These are phyloP conservation scores for Podosphaera aphanis DNA, from an alignment of 2,329 filamentous ascomycete genomes.

Conservation along the genomic window DNA sequence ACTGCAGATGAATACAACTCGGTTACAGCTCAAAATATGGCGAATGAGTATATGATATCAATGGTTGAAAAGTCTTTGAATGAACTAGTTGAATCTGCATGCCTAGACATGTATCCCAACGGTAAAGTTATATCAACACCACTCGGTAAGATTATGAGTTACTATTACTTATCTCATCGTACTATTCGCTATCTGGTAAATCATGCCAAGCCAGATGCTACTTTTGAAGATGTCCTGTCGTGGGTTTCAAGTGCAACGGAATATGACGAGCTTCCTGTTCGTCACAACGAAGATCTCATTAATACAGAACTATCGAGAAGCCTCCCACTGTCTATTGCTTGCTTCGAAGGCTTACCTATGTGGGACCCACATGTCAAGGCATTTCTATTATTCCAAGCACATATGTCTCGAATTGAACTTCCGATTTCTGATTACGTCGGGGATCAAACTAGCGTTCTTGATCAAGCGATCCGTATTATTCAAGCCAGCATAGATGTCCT, in stretches of 20 bases:
- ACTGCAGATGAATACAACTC: constrained; percentile 81
- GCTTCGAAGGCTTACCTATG: constrained; percentile 48
- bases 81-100: constrained; percentile 65
- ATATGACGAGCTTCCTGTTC: constrained; percentile 91
- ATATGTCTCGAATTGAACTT: constrained; percentile 78
- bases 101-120: constrained; percentile 60
- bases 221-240: constrained; percentile 59
- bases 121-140: constrained; percentile 78
- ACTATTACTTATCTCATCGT: constrained; percentile 92
- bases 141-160: constrained; percentile 95
- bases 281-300: constrained; percentile 95
- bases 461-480: constrained; percentile 90
- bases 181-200: constrained; percentile 70
- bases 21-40: constrained; percentile 59
- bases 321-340: constrained; percentile 32
- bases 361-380: constrained; percentile 98
- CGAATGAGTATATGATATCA: constrained; percentile 84
- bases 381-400: constrained; percentile 78
- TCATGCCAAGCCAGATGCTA: constrained; percentile 50
- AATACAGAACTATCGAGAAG: constrained; percentile 74
- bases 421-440: constrained; percentile 95
- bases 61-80: constrained; percentile 71
- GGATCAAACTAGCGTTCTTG: constrained; percentile 70
- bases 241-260: constrained; percentile 91
- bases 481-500: constrained; percentile 88